Percentiles rank a stretch among this genome's conserved stretches.
Conservation (phyloP, 108 stramenopile species). For the Stephanodiscus triporus region DNA sequence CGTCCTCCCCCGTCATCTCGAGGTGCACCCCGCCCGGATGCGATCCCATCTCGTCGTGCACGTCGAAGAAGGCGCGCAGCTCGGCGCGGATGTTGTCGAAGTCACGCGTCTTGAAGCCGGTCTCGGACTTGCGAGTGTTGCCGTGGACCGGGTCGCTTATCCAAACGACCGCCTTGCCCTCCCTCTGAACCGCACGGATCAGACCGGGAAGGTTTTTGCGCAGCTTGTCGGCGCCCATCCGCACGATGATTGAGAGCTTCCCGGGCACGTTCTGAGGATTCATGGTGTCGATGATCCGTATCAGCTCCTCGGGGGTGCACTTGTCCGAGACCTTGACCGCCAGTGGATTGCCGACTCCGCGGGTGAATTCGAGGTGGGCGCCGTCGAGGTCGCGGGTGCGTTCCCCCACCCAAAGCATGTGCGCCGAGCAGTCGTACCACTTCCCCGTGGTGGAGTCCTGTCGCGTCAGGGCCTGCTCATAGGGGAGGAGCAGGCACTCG, state of each 20-base stretch:
- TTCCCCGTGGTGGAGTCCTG: conserved; percentile 95
- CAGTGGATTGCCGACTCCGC: conserved; percentile 97
- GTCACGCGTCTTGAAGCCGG: conserved; percentile 95
- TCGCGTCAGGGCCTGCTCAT: conserved; percentile 97
- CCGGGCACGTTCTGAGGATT: conserved; percentile 98
- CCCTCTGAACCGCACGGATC: conserved; percentile 96
- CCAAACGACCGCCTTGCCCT: conserved; percentile 96
- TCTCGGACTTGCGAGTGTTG: conserved; percentile 94
- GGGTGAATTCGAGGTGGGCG: conserved; percentile 97
- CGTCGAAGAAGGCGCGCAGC: conserved; percentile 97
- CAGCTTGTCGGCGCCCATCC: conserved; percentile 97
- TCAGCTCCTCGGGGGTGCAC: conserved; percentile 94
- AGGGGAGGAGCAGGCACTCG: conserved; percentile 97
- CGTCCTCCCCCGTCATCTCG: conserved; percentile 98
- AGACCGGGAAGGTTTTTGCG: conserved; percentile 94
- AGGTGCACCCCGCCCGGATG: conserved; percentile 98
- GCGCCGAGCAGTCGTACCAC: conserved; percentile 97
- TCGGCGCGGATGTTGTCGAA: conserved; percentile 96
- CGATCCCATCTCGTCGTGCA: conserved; percentile 97
- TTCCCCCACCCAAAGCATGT: conserved; percentile 99
- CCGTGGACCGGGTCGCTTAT: conserved; percentile 98
- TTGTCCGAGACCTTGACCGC: conserved; percentile 98
- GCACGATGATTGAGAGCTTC: conserved; percentile 95
- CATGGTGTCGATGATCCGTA: conserved; percentile 90
- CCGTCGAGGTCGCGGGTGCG: conserved; percentile 97